Base-by-base conservation (phyloP, 164 flowering plant species). In the Liriodendron chinense region DNA sequence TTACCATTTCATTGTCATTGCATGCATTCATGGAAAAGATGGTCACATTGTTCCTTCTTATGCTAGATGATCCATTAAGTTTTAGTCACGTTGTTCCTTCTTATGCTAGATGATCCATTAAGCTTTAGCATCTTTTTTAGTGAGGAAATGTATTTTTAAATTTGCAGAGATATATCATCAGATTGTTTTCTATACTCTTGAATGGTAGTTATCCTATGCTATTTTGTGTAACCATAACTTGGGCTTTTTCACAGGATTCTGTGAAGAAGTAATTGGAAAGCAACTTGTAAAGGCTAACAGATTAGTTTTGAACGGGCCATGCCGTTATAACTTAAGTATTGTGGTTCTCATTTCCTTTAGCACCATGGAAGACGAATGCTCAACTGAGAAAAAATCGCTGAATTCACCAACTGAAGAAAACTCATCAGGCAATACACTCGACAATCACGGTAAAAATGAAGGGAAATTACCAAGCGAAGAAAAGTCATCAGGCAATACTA, bases 351-450 rank as follows among this genome's bases (percentile, higher is more conserved):
- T 62, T 18, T 53, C 25, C 49, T 43, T 9, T 47, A 34, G 43
- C 18, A 10, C 21, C 21, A 78, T 83, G 85, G 85, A 85, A 62
- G 80, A 77, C 49, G 78, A 76, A 70, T 70, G 66, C 20, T 69
- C 77, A 22, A 74, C 57, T 70, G 75, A 75, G 68, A 73, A 78
- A 47, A 73, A 24, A 71, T 59, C 28, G 34, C 26, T 67, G 50
- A 75, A 2, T 43, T 18, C 83, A 70, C 73, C 72, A 28, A 47
- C 69, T 68, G 68, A 50, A 69, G 80, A 75, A 48, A 77, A 76
- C 50, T 68, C 59, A 70, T 82, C 72, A 68, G 78, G 56, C 21
- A 77, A 74, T 34, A 25, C 74, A 47, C 12, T 69, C 16, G 47
- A 34, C 12, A 14, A 67, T 67, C 47, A 26, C 25, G 5, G 49